Evolutionary conservation across 371 early-diverging fungal genomes (phyloP).

Genomic region (Mucor circinelloides): DNA sequence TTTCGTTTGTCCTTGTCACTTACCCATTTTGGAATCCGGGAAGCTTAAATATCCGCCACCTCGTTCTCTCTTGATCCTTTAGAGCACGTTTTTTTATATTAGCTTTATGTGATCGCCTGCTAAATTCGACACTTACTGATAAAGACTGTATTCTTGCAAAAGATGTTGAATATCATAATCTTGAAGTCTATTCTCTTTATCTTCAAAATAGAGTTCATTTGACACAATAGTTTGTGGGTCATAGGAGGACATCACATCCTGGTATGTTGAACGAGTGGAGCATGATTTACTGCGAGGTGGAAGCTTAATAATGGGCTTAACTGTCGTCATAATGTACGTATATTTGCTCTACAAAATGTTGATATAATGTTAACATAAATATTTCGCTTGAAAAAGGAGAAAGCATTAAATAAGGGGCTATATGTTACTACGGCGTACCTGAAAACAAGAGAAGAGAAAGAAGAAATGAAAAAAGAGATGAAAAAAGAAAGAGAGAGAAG

Average conservation of each 20-base stretch:
- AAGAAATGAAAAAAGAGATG: neutral
- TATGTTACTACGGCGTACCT: neutral
- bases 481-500: neutral
- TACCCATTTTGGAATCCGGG: slow-evolving; percentile 30
- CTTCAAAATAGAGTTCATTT: slow-evolving; percentile 19
- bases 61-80: slow-evolving; percentile 33
- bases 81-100: slow-evolving; percentile 12
- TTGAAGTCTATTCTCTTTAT: slow-evolving; percentile 8
- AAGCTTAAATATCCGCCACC: slow-evolving; percentile 37
- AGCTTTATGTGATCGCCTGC: neutral
- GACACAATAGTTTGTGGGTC: neutral
- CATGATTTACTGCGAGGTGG: slow-evolving; percentile 28
- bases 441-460: neutral
- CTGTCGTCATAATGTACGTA: neutral
- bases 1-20: slow-evolving; percentile 12
- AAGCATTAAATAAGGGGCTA: neutral
- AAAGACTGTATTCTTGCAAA: slow-evolving; percentile 18
- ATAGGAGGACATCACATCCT: neutral
- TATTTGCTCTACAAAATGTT: neutral
- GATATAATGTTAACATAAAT: neutral
- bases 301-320: slow-evolving; percentile 27
- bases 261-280: slow-evolving; percentile 11
- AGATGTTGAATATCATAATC: slow-evolving; percentile 21
- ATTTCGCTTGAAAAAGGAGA: neutral
- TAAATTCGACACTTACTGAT: slow-evolving; percentile 16